Percentiles rank a stretch among this genome's conserved stretches.
Evolutionary conservation across 306 rosid genomes (phyloP).

Genomic region (Prunus fruticosa): DNA sequence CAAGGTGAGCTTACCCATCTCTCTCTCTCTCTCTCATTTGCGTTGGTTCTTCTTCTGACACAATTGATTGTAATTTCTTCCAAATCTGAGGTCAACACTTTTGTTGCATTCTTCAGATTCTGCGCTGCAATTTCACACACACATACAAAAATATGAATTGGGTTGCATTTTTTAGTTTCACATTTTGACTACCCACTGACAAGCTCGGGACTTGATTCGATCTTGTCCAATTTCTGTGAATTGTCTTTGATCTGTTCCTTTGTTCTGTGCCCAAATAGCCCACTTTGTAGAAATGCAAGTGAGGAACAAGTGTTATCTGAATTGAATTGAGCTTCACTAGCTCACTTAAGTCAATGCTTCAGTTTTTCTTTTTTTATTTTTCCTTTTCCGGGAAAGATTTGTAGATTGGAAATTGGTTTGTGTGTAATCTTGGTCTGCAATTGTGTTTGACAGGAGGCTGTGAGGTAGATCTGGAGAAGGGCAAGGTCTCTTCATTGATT

Average conservation of each 20-base stretch:
- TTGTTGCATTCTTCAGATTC: not conserved
- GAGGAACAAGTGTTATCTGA: not conserved
- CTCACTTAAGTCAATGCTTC: constrained; percentile 9
- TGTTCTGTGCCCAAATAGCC: constrained; percentile 2
- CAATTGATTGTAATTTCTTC: constrained; percentile 23
- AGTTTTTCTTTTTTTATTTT: not conserved
- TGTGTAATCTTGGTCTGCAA: constrained; percentile 32
- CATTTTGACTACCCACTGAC: constrained; percentile 36
- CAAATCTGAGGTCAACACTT: constrained; percentile 12
- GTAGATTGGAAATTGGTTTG: not conserved
- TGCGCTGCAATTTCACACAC: not conserved
- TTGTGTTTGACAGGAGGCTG: constrained; percentile 45
- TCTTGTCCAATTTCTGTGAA: constrained; percentile 30
- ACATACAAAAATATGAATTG: constrained; percentile 6
- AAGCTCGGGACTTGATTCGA: constrained; percentile 38
- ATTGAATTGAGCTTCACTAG: constrained; percentile 8
- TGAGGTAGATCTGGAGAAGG: constrained; percentile 65
- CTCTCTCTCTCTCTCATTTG: constrained; percentile 12
- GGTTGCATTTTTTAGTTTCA: constrained; percentile 5
- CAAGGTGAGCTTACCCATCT: constrained; percentile 37
- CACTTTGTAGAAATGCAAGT: constrained; percentile 1
- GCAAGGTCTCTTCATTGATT: constrained; percentile 31
- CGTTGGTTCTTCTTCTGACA: constrained; percentile 5
- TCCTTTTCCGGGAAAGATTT: not conserved
- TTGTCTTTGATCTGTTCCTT: constrained; percentile 8